phyloP scores from a whole-genome alignment of 768 basidiomycete genomes.

The Hericium rajendrae region DNA sequence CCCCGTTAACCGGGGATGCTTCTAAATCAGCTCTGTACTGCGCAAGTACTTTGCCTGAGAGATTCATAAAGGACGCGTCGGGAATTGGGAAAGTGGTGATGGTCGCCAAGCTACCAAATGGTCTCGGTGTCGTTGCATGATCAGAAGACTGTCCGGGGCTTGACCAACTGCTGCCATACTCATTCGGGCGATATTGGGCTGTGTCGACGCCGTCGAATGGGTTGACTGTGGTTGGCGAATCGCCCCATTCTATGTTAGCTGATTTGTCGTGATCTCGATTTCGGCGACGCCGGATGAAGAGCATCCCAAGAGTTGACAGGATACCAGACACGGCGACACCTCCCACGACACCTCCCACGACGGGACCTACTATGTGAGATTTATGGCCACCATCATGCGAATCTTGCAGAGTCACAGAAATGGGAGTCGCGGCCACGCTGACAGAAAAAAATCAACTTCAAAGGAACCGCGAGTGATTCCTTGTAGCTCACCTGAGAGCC shows the following conservation, averaged over 20 bases:
- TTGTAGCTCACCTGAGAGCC: constrained; percentile 11
- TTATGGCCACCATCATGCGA: no score
- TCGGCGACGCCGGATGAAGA: not conserved
- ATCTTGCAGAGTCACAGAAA: no score
- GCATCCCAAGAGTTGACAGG: not conserved
- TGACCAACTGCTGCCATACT: not conserved
- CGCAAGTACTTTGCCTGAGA: constrained; percentile 6
- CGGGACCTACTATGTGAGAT: not conserved
- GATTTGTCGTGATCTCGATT: not conserved
- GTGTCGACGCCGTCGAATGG: not conserved
- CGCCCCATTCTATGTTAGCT: not conserved
- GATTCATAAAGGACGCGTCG: not conserved
- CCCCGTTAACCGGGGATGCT: not conserved
- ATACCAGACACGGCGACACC: not conserved
- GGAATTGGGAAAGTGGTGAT: not conserved
- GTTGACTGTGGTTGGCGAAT: not conserved
- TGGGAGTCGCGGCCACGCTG: no score
- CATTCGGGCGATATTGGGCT: not conserved
- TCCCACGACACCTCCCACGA: constrained; percentile 10
- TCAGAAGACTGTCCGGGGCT: not conserved
- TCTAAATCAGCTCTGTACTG: not conserved
- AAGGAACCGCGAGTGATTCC: no score
- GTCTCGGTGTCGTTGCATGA: not conserved
- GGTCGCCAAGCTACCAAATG: not conserved
- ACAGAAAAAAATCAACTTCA: no score